These are phyloP conservation scores for Heimioporus sp. DNA, from an alignment of 768 basidiomycete genomes.

Conservation along the genomic window DNA sequence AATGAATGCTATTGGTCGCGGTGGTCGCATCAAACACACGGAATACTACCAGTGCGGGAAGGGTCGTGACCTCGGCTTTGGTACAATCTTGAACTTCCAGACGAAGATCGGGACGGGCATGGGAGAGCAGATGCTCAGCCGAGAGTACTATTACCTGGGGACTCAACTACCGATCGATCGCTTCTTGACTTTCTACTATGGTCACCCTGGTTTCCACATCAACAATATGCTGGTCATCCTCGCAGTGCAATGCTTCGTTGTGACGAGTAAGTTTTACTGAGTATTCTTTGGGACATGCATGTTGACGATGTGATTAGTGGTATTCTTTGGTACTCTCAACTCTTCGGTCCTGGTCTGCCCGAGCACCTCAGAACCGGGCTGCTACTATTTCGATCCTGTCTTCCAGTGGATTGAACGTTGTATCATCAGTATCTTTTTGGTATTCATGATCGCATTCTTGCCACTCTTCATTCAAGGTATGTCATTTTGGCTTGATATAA, in stretches of 20 bases:
- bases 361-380: constrained; percentile 84
- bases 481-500: constrained; percentile 13
- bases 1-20: constrained; percentile 97
- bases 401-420: constrained; percentile 95
- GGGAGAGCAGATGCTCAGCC: constrained; percentile 99
- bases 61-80: constrained; percentile 97
- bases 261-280: constrained; percentile 64
- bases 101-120: constrained; percentile 99
- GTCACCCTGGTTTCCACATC: constrained; percentile 99
- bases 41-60: constrained; percentile 99
- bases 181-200: constrained; percentile 99
- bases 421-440: constrained; percentile 97
- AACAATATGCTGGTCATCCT: constrained; percentile 99
- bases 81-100: constrained; percentile 98
- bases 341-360: constrained; percentile 73
- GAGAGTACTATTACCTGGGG: constrained; percentile 98
- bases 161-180: constrained; percentile 97
- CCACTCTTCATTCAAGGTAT: constrained; percentile 93
- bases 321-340: constrained; percentile 92
- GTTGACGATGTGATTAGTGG: constrained; percentile 53
- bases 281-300: not conserved
- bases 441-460: constrained; percentile 96
- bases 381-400: constrained; percentile 92
- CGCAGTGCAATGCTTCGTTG: constrained; percentile 93
- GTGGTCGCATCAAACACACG: constrained; percentile 97